These are phyloP conservation scores for Craterostigma plantagineum DNA, from an alignment of 257 asterid genomes.

Conservation along the genomic window DNA sequence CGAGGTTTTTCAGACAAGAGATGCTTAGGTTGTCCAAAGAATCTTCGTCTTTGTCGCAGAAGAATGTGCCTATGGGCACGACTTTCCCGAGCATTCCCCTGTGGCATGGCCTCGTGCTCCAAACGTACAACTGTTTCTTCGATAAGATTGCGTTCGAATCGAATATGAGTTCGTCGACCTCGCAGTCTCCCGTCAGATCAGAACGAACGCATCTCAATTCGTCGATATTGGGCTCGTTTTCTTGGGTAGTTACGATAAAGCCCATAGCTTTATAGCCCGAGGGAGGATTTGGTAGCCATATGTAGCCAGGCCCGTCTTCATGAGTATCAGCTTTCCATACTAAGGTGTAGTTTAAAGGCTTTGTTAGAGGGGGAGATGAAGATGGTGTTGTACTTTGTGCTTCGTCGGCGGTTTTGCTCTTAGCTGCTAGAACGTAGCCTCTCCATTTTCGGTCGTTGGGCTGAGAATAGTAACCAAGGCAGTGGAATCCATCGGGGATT, in stretches of 20 bases:
- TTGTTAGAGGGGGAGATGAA: constrained; percentile 27
- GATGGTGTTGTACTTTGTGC: constrained; percentile 10
- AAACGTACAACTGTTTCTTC: not conserved
- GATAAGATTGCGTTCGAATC: not conserved
- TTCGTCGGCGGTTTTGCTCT: too few relatives aligned
- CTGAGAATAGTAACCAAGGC: constrained; percentile 70
- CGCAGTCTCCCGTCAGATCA: constrained; percentile 1
- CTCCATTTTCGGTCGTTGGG: constrained; percentile 46
- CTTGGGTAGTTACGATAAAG: not conserved
- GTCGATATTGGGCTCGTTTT: not conserved
- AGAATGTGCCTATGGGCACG: constrained; percentile 1
- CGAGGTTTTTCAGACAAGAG: constrained; percentile 60
- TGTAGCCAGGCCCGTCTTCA: not conserved
- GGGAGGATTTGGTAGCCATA: constrained; percentile 6
- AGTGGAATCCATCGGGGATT: constrained; percentile 51
- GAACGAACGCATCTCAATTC: constrained; percentile 1
- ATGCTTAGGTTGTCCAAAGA: not conserved
- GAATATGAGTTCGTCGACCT: too few relatives aligned
- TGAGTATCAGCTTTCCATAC: constrained; percentile 1
- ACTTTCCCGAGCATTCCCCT: constrained; percentile 2
- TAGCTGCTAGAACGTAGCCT: constrained; percentile 68
- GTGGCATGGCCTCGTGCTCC: not conserved
- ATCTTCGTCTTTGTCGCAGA: not conserved
- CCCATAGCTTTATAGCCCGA: constrained; percentile 3
- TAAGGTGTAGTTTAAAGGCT: not conserved